phyloP scores from a whole-genome alignment of 2,329 filamentous ascomycete species.

The Venturia asperata region DNA sequence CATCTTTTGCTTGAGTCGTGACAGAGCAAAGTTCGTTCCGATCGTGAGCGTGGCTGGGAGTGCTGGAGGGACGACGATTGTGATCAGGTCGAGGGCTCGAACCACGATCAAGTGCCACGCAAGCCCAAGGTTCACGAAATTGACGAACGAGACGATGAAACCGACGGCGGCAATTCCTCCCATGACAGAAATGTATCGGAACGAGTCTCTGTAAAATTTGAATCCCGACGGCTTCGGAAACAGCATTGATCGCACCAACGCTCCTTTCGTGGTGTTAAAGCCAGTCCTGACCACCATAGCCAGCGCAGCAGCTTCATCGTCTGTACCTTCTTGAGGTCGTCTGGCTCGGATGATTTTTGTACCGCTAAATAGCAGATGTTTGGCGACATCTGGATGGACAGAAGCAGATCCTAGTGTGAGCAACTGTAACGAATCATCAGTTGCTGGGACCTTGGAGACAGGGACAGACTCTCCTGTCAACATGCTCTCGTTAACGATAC shows the following conservation, averaged over 20 bases:
- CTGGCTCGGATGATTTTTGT: conserved; percentile 91
- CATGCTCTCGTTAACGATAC: conserved; percentile 99
- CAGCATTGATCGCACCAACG: conserved; percentile 92
- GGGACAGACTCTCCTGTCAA: conserved; percentile 94
- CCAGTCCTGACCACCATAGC: conserved; percentile 90
- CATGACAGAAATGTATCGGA: conserved; percentile 97
- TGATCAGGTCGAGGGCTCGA: conserved; percentile 88
- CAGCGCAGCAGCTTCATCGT: conserved; percentile 82
- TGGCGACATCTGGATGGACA: conserved; percentile 73
- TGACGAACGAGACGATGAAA: conserved; percentile 84
- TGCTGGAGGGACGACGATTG: conserved; percentile 92
- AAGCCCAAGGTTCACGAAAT: conserved; percentile 78
- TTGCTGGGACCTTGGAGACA: conserved; percentile 83
- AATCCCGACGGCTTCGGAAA: conserved; percentile 98
- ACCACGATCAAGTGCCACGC: conserved; percentile 88
- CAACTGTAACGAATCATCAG: conserved; percentile 66
- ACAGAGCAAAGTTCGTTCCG: conserved; percentile 89
- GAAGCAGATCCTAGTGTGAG: conserved; percentile 76
- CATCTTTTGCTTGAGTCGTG: conserved; percentile 74
- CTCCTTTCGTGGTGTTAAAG: conserved; percentile 96
- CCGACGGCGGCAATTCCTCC: conserved; percentile 75
- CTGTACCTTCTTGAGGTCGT: conserved; percentile 54
- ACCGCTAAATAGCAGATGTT: conserved; percentile 87
- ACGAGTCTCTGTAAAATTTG: conserved; percentile 97
- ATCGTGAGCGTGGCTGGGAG: conserved; percentile 92